These are phyloP conservation scores for Linaria vulgaris DNA, from an alignment of 257 asterid genomes.

Conservation along the genomic window DNA sequence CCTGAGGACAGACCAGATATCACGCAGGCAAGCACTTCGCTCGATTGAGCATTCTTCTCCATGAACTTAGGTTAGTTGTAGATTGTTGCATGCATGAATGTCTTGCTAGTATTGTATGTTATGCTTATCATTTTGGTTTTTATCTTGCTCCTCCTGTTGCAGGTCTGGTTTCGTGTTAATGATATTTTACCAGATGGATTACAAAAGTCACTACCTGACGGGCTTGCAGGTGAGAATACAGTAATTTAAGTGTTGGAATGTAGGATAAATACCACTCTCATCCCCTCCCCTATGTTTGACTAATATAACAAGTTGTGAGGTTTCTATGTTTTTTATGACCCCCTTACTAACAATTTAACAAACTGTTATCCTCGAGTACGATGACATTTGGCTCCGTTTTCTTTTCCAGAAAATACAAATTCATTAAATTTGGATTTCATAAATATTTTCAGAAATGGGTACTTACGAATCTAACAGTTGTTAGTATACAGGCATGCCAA, in stretches of 20 bases:
- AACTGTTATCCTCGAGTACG: no score
- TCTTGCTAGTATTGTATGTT: slow-evolving; percentile 40
- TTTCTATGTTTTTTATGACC: no score
- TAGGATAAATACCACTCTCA: not conserved
- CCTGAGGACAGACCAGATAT: slow-evolving; percentile 93
- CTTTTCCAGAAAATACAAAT: no score
- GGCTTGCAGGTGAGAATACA: slow-evolving; percentile 54
- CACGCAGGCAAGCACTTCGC: slow-evolving; percentile 99
- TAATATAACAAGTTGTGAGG: no score
- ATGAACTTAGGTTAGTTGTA: slow-evolving; percentile 83
- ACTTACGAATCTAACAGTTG: not conserved
- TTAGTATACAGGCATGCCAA: slow-evolving; percentile 57
- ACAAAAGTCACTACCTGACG: slow-evolving; percentile 84
- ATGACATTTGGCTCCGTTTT: no score
- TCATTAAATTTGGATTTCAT: no score
- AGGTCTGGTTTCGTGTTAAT: slow-evolving; percentile 98
- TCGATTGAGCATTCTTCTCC: slow-evolving; percentile 89
- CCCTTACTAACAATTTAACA: no score
- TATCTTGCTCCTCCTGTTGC: slow-evolving; percentile 31
- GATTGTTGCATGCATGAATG: slow-evolving; percentile 56
- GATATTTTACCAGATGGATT: slow-evolving; percentile 68
- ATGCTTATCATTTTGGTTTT: slow-evolving; percentile 33
- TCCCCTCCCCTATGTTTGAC: no score
- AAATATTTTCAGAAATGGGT: no score
- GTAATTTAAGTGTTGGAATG: slow-evolving; percentile 21